Conservation (phyloP, 2,329 filamentous ascomycete genomes). For the Apiospora kogelbergensis region DNA sequence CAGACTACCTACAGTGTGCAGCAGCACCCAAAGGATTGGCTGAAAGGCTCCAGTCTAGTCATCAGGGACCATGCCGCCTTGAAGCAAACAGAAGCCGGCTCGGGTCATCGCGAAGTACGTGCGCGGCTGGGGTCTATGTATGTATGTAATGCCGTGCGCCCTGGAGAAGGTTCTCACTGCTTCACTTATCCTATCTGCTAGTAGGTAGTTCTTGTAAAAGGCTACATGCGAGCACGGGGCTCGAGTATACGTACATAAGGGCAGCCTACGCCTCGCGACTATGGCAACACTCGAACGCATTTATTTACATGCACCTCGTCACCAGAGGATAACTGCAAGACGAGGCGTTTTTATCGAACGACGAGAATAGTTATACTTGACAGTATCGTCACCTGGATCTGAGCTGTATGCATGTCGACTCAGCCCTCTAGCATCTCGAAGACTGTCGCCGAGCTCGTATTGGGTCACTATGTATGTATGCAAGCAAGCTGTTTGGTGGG, state of each 20-base stretch:
- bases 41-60: background rate
- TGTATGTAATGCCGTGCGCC: background rate
- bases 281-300: background rate
- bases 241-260: background rate
- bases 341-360: background rate
- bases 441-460: background rate
- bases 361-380: background rate
- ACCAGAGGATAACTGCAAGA: background rate
- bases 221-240: background rate
- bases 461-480: constrained; percentile 1
- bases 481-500: background rate
- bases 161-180: background rate
- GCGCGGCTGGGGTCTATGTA: background rate
- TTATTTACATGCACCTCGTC: background rate
- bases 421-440: background rate
- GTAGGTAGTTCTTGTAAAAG: background rate
- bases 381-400: background rate
- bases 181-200: background rate
- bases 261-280: background rate
- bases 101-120: background rate
- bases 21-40: background rate
- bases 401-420: background rate
- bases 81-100: background rate
- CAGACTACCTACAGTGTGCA: background rate
- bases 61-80: background rate